Evolutionary conservation across 2,329 filamentous ascomycete genomes (phyloP).

Genomic region (Pseudopithomyces maydicus): DNA sequence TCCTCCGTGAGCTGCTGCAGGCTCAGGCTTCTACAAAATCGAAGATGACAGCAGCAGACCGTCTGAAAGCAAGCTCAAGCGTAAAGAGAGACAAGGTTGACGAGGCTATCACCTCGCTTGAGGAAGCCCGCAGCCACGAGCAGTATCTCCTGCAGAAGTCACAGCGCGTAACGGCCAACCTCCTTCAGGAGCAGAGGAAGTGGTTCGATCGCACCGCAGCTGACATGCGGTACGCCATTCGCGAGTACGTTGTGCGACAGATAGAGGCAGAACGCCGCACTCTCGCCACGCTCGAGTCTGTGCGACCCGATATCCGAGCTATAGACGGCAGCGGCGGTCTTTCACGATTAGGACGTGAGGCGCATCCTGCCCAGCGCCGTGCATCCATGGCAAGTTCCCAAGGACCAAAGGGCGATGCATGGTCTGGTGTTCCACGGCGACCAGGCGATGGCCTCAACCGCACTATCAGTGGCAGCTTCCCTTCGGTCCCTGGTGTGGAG

Average conservation of each 20-base stretch:
- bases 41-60: slow-evolving; percentile 84
- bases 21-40: slow-evolving; percentile 84
- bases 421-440: slow-evolving; percentile 89
- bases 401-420: slow-evolving; percentile 96
- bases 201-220: slow-evolving; percentile 88
- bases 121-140: slow-evolving; percentile 85
- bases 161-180: slow-evolving; percentile 83
- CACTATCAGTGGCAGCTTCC: slow-evolving; percentile 75
- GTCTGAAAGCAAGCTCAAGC: slow-evolving; percentile 82
- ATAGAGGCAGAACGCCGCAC: slow-evolving; percentile 95
- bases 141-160: slow-evolving; percentile 83
- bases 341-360: slow-evolving; percentile 84
- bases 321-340: slow-evolving; percentile 92
- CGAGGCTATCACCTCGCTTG: slow-evolving; percentile 88
- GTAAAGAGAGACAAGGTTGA: slow-evolving; percentile 96
- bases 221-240: slow-evolving; percentile 82
- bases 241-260: slow-evolving; percentile 91
- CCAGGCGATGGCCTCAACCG: slow-evolving; percentile 74
- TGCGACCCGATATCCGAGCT: slow-evolving; percentile 87
- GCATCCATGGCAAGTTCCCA: slow-evolving; percentile 83
- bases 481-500: slow-evolving; percentile 59
- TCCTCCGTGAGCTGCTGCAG: slow-evolving; percentile 89
- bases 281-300: slow-evolving; percentile 88
- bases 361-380: slow-evolving; percentile 76
- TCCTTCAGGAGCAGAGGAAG: slow-evolving; percentile 83